Percentiles rank a stretch among this genome's conserved stretches.
Evolutionary conservation across 2,329 filamentous ascomycete species (phyloP).

Genomic region (Ophiocordyceps camponoti-saundersi): DNA sequence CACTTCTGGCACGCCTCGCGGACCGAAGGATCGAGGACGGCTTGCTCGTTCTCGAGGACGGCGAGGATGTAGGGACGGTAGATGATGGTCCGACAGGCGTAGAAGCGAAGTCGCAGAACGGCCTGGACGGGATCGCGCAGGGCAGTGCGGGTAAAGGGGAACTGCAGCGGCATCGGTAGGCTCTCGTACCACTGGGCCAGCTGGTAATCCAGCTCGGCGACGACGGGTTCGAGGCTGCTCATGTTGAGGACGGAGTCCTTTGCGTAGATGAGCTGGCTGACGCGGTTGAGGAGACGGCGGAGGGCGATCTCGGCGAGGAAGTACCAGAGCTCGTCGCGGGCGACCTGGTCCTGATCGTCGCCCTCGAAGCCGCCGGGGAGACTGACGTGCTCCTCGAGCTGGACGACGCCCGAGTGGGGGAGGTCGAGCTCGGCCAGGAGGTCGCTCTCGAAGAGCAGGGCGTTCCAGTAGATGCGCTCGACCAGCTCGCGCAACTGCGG

Average conservation of each 20-base stretch:
- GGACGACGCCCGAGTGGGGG: conserved; percentile 67
- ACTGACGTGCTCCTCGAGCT: conserved; percentile 66
- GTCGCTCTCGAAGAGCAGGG: conserved; percentile 65
- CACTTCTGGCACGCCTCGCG: conserved; percentile 68
- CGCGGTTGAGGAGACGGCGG: conserved; percentile 57
- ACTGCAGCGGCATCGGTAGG: conserved; percentile 57
- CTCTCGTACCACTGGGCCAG: conserved; percentile 74
- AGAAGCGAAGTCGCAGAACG: conserved; percentile 63
- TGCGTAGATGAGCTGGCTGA: conserved; percentile 65
- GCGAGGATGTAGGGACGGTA: conserved; percentile 71
- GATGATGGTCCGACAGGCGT: conserved; percentile 73
- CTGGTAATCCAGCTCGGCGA: conserved; percentile 67
- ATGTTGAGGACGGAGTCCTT: conserved; percentile 56
- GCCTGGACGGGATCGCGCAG: conserved; percentile 62
- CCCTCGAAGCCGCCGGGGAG: conserved; percentile 64
- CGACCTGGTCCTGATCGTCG: conserved; percentile 43
- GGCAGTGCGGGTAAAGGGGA: conserved; percentile 51
- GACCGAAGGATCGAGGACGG: conserved; percentile 53
- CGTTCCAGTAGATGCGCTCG: conserved; percentile 73
- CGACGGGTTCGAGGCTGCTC: conserved; percentile 58
- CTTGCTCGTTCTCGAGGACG: conserved; percentile 61
- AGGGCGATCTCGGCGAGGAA: conserved; percentile 72
- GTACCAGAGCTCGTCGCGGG: conserved; percentile 70
- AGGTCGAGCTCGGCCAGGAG: conserved; percentile 64
- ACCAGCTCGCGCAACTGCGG: conserved; percentile 54